These are phyloP conservation scores for Domatiomyces catenatus DNA, from an alignment of 2,329 filamentous ascomycete species.

Conservation along the genomic window DNA sequence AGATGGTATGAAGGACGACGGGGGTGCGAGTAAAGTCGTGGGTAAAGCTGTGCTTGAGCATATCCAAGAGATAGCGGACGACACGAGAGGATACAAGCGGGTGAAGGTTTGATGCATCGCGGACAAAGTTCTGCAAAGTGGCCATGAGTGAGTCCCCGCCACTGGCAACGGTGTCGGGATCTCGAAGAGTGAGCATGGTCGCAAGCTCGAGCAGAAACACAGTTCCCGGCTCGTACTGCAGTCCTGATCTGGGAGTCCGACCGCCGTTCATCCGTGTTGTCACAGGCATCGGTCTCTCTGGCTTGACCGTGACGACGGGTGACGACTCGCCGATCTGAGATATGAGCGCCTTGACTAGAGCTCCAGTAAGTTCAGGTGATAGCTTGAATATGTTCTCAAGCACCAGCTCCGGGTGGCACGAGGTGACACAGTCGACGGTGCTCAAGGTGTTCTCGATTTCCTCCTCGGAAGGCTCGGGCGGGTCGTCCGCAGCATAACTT, in stretches of 20 bases:
- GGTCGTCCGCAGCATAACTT: conserved; percentile 96
- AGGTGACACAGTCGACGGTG: conserved; percentile 84
- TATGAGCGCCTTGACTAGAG: conserved; percentile 58
- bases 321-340: conserved; percentile 71
- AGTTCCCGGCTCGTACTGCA: conserved; percentile 68
- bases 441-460: conserved; percentile 91
- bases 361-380: conserved; percentile 42
- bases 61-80: conserved; percentile 69
- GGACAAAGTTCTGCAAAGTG: conserved; percentile 63
- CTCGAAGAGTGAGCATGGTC: conserved; percentile 63
- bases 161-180: conserved; percentile 53
- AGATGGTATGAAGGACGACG: conserved; percentile 80
- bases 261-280: conserved; percentile 44
- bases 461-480: conserved; percentile 91
- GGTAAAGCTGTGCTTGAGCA: conserved; percentile 51
- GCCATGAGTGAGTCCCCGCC: conserved; percentile 70
- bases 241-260: conserved; percentile 39
- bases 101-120: conserved; percentile 65
- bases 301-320: conserved; percentile 68
- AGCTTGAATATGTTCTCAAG: conserved; percentile 66
- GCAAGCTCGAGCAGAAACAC: conserved; percentile 86
- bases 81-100: conserved; percentile 69
- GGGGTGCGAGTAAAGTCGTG: conserved; percentile 84
- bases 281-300: conserved; percentile 55
- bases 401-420: conserved; percentile 70